A percentile compares a stretch with the other conserved stretches of the same genome.
Evolutionary conservation across 345 rosid genomes (phyloP).

Genomic region (Citrus sinensis): DVS_A1.0 CM039169.1:27754001-27754500

Average conservation of each 20-base stretch:
- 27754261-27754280: slow-evolving; percentile 43
- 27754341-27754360: slow-evolving; percentile 74
- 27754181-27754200: background rate
- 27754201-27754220: background rate
- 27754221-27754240: background rate
- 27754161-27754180: slow-evolving; percentile 4
- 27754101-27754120: background rate
- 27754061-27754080: slow-evolving; percentile 76
- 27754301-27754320: slow-evolving; percentile 75
- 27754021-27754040: slow-evolving; percentile 64
- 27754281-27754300: slow-evolving; percentile 79
- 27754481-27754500: background rate
- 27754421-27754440: background rate
- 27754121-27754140: background rate
- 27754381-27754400: background rate
- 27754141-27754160: background rate
- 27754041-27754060: slow-evolving; percentile 63
- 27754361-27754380: background rate
- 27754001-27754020: slow-evolving; percentile 34
- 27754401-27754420: background rate
- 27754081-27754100: slow-evolving; percentile 90
- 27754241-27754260: background rate
- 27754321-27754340: slow-evolving; percentile 58
- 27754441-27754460: background rate
- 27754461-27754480: background rate